Evolutionary conservation across 352 stramenopile species (phyloP).

Genomic region (Halophytophthora batemanensis): DNA sequence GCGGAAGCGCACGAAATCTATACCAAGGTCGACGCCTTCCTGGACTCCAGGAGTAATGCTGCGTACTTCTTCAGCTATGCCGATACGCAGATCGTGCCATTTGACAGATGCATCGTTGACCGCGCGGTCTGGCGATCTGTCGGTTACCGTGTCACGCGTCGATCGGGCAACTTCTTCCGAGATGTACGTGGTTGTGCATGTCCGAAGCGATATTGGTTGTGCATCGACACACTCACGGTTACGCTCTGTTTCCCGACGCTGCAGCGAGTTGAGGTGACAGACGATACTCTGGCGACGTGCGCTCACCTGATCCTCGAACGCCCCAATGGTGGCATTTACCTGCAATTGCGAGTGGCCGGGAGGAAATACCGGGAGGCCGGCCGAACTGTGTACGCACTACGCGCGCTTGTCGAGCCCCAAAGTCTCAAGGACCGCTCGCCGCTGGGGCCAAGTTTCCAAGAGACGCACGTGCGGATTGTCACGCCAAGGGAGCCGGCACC

Average conservation of each 20-base stretch:
- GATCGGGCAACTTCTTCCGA: background rate
- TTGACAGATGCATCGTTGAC: background rate
- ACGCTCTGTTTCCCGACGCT: background rate
- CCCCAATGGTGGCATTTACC: background rate
- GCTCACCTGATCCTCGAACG: background rate
- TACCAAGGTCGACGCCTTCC: background rate
- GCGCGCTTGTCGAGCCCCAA: background rate
- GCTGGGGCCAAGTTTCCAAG: background rate
- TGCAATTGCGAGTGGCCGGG: background rate
- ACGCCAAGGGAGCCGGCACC: background rate
- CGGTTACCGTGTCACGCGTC: background rate
- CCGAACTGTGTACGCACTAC: background rate
- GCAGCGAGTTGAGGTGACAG: background rate
- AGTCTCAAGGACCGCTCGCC: background rate
- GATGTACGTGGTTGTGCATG: background rate
- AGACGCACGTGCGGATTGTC: conserved; percentile 1
- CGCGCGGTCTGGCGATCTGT: background rate
- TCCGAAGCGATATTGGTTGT: no score
- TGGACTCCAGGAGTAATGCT: background rate
- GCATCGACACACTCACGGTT: background rate
- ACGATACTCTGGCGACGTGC: background rate
- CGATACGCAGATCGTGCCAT: conserved; percentile 2
- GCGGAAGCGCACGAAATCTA: background rate
- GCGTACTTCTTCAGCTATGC: background rate
- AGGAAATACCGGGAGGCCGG: conserved; percentile 1